Evolutionary conservation across 1,139 yeast species (phyloP).

Genomic region (Candida labiduridarum): DNA sequence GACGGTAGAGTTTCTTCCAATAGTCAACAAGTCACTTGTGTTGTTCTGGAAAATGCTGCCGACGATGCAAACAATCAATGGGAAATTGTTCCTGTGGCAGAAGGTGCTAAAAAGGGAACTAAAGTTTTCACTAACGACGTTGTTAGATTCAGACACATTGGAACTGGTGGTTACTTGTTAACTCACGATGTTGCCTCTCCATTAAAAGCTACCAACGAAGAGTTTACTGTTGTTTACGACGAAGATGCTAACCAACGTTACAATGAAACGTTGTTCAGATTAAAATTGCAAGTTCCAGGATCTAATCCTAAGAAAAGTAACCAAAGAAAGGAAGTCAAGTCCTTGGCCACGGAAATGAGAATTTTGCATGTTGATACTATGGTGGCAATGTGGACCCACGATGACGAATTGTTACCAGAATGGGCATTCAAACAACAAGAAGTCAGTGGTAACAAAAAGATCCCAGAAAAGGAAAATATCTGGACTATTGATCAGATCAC

Average conservation of each 20-base stretch:
- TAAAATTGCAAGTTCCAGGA: constrained; percentile 52
- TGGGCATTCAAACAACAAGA: constrained; percentile 95
- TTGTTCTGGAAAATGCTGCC: constrained; percentile 44
- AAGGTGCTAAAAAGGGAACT: constrained; percentile 32
- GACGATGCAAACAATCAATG: constrained; percentile 76
- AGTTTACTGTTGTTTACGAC: constrained; percentile 70
- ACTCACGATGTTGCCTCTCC: constrained; percentile 99
- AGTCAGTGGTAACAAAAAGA: constrained; percentile 89
- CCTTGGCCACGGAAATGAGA: constrained; percentile 70
- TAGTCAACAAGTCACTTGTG: constrained; percentile 92
- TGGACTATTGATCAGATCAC: constrained; percentile 82
- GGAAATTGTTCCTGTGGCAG: constrained; percentile 74
- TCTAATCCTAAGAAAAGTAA: constrained; percentile 40
- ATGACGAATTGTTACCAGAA: constrained; percentile 80
- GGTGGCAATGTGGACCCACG: constrained; percentile 95
- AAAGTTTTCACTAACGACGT: constrained; percentile 57
- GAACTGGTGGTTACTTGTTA: constrained; percentile 74
- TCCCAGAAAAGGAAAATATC: constrained; percentile 62
- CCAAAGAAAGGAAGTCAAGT: constrained; percentile 55
- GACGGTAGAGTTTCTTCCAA: constrained; percentile 96
- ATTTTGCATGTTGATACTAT: constrained; percentile 81
- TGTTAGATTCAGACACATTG: constrained; percentile 79
- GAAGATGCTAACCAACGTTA: constrained; percentile 53
- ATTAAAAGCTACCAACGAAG: constrained; percentile 84
- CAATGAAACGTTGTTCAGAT: constrained; percentile 78